A percentile compares a stretch with the other conserved stretches of the same genome.
Evolutionary conservation across 345 rosid species (phyloP).

Genomic region (Hibiscus mutabilis): DNA sequence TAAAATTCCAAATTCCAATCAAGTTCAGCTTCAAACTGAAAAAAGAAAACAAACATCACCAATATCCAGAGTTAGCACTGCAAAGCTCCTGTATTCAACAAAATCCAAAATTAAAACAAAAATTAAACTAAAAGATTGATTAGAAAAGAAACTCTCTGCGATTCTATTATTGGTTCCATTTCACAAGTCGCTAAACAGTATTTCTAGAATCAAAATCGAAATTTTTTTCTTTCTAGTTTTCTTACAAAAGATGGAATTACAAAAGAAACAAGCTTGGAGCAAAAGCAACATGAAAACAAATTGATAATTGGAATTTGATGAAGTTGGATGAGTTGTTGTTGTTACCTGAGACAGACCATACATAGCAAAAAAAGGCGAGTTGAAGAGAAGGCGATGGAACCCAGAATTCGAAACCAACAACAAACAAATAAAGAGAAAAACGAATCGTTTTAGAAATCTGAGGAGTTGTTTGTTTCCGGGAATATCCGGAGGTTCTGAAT

Average conservation of each 20-base stretch:
- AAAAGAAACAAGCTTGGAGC: constrained; percentile 14
- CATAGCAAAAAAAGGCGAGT: background rate
- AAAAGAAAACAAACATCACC: background rate
- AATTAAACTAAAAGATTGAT: background rate
- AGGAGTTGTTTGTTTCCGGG: too few relatives aligned
- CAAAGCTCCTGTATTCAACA: constrained; percentile 10
- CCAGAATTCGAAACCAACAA: background rate
- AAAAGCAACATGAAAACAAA: constrained; percentile 1
- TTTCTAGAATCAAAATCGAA: background rate
- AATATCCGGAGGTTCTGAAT: background rate
- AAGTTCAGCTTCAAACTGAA: background rate
- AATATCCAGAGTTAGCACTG: background rate
- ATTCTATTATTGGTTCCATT: too few relatives aligned
- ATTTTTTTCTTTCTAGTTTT: background rate
- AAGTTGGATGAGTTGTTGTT: constrained; percentile 8
- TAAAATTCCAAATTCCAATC: background rate
- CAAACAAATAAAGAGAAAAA: background rate
- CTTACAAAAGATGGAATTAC: background rate
- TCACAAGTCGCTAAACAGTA: constrained; percentile 11
- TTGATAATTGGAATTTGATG: background rate
- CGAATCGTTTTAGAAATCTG: constrained; percentile 7
- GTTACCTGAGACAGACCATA: background rate
- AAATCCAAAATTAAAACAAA: background rate
- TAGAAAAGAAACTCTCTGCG: constrained; percentile 5
- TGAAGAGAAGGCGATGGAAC: constrained; percentile 8